Evolutionary conservation across 1,284 basidiomycete species (phyloP).

Genomic region (Apiotrichum gracile): DNA sequence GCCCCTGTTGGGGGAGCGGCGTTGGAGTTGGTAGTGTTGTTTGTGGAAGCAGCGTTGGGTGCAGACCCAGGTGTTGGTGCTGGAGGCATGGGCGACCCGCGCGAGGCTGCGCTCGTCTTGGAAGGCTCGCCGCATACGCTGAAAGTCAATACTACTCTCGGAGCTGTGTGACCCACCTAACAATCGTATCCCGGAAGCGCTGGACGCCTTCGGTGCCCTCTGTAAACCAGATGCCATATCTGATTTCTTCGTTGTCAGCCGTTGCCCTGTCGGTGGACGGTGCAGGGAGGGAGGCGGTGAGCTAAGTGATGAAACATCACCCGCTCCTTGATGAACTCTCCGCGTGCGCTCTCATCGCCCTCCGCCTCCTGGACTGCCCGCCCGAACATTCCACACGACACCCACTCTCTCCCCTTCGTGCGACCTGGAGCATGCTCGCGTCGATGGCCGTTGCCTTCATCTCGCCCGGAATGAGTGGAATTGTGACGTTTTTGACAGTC

Average conservation of each 20-base stretch:
- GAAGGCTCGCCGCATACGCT: constrained; percentile 39
- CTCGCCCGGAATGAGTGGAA: constrained; percentile 37
- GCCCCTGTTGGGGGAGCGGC: neutral
- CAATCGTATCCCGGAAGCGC: constrained; percentile 26
- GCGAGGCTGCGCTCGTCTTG: constrained; percentile 5
- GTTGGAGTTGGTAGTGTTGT: neutral
- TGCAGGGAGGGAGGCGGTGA: neutral
- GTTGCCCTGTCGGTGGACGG: neutral
- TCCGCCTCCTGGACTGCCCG: too few relatives aligned
- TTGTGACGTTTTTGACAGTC: constrained; percentile 35
- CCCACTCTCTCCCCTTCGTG: constrained; percentile 39
- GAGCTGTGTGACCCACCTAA: constrained; percentile 17
- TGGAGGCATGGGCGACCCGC: neutral
- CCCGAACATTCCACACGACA: neutral
- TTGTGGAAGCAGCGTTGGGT: neutral
- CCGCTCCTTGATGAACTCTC: neutral
- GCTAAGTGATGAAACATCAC: neutral
- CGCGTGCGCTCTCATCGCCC: too few relatives aligned
- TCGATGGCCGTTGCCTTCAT: constrained; percentile 37
- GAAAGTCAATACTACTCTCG: neutral
- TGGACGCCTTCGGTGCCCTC: constrained; percentile 27
- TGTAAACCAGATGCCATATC: constrained; percentile 36
- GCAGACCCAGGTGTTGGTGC: neutral
- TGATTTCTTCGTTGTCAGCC: constrained; percentile 10
- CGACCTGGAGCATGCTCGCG: constrained; percentile 35